These are phyloP conservation scores for Macroventuria anomochaeta DNA, from an alignment of 2,329 filamentous ascomycete genomes.

Conservation along the genomic window DNA sequence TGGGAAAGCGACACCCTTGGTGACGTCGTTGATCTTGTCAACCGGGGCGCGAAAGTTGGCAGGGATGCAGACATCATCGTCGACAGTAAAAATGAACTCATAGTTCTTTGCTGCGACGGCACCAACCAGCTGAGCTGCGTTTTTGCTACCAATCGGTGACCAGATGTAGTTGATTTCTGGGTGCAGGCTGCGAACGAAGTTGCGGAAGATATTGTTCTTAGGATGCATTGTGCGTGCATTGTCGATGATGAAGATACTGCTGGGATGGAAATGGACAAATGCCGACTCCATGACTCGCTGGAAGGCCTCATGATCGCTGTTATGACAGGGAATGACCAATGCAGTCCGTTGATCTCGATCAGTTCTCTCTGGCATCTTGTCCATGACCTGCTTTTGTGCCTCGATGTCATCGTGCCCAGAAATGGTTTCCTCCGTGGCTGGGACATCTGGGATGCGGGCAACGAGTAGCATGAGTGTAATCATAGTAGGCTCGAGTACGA, in stretches of 20 bases:
- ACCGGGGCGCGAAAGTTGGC: constrained; percentile 19
- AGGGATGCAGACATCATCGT: constrained; percentile 28
- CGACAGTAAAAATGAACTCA: constrained; percentile 26
- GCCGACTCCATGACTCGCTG: constrained; percentile 16
- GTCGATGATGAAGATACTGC: constrained; percentile 25
- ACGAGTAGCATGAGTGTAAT: constrained; percentile 16
- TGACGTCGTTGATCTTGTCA: constrained; percentile 20
- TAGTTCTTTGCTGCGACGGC: constrained; percentile 21
- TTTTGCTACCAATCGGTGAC: constrained; percentile 27
- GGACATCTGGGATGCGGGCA: constrained; percentile 3
- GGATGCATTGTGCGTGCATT: constrained; percentile 20
- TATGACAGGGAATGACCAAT: constrained; percentile 17
- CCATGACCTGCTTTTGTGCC: constrained; percentile 7
- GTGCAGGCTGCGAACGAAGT: constrained; percentile 20
- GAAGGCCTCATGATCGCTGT: constrained; percentile 15
- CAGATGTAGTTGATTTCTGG: constrained; percentile 27
- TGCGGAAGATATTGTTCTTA: constrained; percentile 16
- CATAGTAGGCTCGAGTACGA: constrained; percentile 22
- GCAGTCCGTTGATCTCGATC: constrained; percentile 10
- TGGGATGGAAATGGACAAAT: constrained; percentile 21
- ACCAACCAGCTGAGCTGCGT: constrained; percentile 27
- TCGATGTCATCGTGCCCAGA: constrained; percentile 6
- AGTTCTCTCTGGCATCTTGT: constrained; percentile 2
- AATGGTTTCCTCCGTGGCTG: constrained; percentile 1
- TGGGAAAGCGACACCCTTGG: constrained; percentile 25